Evolutionary conservation across 2,329 filamentous ascomycete genomes (phyloP), one percentile per base, ranked within the genome.

Genomic region (Cercospora citrullina): DNA sequence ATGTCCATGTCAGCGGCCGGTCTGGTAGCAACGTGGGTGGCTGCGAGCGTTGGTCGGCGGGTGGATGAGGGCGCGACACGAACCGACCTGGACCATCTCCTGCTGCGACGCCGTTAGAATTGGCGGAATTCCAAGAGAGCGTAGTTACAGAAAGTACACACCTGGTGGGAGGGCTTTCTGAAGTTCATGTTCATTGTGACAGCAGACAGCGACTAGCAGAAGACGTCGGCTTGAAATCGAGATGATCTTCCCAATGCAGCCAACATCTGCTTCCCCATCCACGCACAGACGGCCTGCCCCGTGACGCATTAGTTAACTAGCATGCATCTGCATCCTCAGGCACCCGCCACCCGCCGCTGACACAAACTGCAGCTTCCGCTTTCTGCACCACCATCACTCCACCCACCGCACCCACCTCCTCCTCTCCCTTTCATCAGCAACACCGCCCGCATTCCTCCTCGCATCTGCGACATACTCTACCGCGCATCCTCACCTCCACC

Each of bases 41-140:
- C 45, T 51, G 45, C 45, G 23, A 61, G 33, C 59, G 59, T 45
- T 39, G 55, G 33, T 65, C 48, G 53, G 53, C 36, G 36, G 31
- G 53, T 55, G 45, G 61, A 30, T 55, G 61, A 55, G 33, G 51
- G 51, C 16, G 63, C 67, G 75, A 72, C 79, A 91, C 89, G 86
- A 90, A 98, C 95, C 94, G 85, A 99, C 94, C 91, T 99, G 94
- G 75, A 97, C 92, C 95, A 99, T 99, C 87, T 99, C 95, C 93
- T 98, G 84, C 59, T 60, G 57, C 18, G 31, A 60, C 33, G 18
- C 5, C 6, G 16, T 23, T 14, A 60, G 23, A 21, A 8, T 42
- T n/a, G 36, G 16, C 36, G 16, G 36, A 42, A 3, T 16, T n/a
- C 6, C 16, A n/a, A n/a, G 36, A 42, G 36, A n/a, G 6, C 0